Conservation (phyloP, 306 rosid species). For the Dryas alaskensis region DNA sequence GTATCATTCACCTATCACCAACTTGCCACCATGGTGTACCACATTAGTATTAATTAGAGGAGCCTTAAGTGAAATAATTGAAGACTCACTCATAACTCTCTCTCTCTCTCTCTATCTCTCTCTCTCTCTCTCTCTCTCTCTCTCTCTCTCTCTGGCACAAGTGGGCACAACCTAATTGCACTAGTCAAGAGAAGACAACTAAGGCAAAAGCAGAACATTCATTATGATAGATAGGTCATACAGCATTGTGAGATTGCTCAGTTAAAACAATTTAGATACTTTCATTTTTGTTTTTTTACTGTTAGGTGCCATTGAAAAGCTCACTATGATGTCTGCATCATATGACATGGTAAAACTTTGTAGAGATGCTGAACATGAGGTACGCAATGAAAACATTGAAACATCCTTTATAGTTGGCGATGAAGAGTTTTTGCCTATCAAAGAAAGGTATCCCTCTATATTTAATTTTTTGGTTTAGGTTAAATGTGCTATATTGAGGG, state of each 20-base stretch:
- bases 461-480: slow-evolving; percentile 15
- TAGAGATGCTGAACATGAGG: slow-evolving; percentile 38
- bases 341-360: slow-evolving; percentile 70
- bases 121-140: not conserved
- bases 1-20: not conserved
- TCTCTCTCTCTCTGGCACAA: not conserved
- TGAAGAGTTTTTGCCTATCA: slow-evolving; percentile 82
- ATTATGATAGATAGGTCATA: not conserved
- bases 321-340: slow-evolving; percentile 81
- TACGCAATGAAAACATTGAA: slow-evolving; percentile 39
- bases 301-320: slow-evolving; percentile 71
- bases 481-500: not conserved
- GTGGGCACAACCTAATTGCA: not conserved
- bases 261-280: not conserved
- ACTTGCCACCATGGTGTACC: no score
- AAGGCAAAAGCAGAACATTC: not conserved
- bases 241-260: not conserved
- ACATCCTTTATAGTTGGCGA: slow-evolving; percentile 71
- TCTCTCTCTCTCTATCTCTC: not conserved
- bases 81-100: not conserved
- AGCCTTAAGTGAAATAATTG: not conserved
- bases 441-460: slow-evolving; percentile 57
- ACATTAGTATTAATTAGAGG: not conserved
- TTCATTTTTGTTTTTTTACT: slow-evolving; percentile 6
- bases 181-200: not conserved